Percentiles rank a stretch among this genome's conserved stretches.
phyloP scores from a whole-genome alignment of 768 basidiomycete species.

The Rhizopogon sp. region DNA sequence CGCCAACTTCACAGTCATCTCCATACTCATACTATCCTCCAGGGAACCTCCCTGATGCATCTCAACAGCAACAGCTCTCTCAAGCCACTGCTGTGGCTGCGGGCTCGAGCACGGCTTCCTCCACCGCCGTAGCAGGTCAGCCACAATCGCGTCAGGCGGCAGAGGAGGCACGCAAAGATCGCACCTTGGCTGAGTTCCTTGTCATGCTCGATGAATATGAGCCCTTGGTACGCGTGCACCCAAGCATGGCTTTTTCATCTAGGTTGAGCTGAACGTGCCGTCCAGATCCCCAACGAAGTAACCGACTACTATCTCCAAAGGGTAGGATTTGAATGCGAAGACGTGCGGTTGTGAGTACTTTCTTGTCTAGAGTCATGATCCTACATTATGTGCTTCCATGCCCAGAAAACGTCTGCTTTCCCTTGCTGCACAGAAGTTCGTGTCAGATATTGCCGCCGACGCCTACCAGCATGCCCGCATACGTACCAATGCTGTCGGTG shows the following conservation, averaged over 20 bases:
- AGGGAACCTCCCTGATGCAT: constrained; percentile 14
- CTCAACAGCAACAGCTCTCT: constrained; percentile 16
- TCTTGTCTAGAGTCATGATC: constrained; percentile 2
- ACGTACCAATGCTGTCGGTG: constrained; percentile 79
- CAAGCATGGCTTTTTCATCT: background rate
- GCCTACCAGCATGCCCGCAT: constrained; percentile 98
- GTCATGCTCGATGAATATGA: constrained; percentile 97
- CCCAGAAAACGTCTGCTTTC: constrained; percentile 89
- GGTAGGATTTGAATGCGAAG: constrained; percentile 94
- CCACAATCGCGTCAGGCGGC: constrained; percentile 62
- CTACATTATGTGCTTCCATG: constrained; percentile 1
- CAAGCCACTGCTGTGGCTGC: constrained; percentile 11
- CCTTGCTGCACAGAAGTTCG: constrained; percentile 95
- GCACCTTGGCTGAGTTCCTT: constrained; percentile 89
- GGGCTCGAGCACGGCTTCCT: constrained; percentile 12
- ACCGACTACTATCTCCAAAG: constrained; percentile 96
- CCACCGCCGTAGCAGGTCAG: constrained; percentile 15
- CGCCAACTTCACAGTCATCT: constrained; percentile 22
- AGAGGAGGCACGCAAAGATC: constrained; percentile 83
- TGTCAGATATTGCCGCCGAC: constrained; percentile 94
- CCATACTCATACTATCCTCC: constrained; percentile 14
- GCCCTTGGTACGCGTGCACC: constrained; percentile 63
- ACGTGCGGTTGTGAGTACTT: constrained; percentile 74
- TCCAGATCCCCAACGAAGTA: constrained; percentile 93
- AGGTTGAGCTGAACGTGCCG: background rate